Evolutionary conservation across 2,329 filamentous ascomycete genomes (phyloP).

Genomic region (Aspergillus proliferans): DNA sequence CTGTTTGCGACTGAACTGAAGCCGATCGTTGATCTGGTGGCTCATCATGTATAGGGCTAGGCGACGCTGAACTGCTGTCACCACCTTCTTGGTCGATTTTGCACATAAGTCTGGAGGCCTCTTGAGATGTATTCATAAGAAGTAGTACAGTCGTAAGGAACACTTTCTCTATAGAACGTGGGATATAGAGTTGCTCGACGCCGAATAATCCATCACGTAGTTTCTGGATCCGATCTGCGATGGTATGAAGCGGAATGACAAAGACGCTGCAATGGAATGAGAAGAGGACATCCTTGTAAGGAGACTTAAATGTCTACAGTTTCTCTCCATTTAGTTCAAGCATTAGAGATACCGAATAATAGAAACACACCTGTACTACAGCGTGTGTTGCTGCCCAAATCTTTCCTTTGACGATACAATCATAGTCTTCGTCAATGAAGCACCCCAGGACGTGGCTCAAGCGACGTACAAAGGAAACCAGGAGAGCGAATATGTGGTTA

Average conservation of each 20-base stretch:
- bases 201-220: not conserved
- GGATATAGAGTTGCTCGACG: not conserved
- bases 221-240: not conserved
- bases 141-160: conserved; percentile 1
- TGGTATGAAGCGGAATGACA: not conserved
- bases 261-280: not conserved
- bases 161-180: not conserved
- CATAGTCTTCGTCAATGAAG: conserved; percentile 2
- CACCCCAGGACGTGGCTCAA: not conserved
- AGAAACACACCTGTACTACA: not conserved
- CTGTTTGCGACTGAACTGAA: not conserved
- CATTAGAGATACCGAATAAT: not conserved
- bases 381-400: not conserved
- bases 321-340: too few species aligned
- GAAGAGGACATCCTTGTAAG: not conserved
- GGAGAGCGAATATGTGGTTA: not conserved
- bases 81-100: too few species aligned
- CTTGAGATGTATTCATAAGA: not conserved
- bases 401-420: conserved; percentile 3
- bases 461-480: not conserved
- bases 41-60: too few species aligned
- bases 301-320: not conserved
- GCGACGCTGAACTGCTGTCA: too few species aligned
- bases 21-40: not conserved
- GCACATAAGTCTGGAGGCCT: not conserved